Percentiles rank a stretch among this genome's conserved stretches.
Evolutionary conservation across 73 alveolate species (phyloP).

Genomic region (Symbiodinium pilosum): DNA sequence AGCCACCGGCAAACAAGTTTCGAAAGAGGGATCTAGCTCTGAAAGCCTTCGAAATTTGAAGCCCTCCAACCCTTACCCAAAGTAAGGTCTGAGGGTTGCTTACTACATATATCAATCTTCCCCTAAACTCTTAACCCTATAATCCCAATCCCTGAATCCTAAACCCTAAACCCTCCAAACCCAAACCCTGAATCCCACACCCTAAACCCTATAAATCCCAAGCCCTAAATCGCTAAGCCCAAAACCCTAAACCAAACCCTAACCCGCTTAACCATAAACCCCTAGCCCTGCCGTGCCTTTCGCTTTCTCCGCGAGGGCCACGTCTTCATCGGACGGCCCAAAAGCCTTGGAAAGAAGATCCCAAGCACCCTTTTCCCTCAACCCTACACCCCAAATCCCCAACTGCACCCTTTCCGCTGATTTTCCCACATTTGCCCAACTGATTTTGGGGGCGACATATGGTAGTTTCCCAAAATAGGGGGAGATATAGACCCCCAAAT

Average conservation of each 20-base stretch:
- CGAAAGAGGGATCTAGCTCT: too few species aligned
- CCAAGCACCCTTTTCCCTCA: not conserved
- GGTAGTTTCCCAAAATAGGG: too few species aligned
- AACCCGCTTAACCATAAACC: not conserved
- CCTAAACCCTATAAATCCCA: not conserved
- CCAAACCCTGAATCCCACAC: not conserved
- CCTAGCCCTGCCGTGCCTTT: not conserved
- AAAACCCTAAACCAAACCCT: not conserved
- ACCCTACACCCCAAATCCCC: not conserved
- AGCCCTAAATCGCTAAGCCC: not conserved
- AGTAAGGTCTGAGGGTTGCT: too few species aligned
- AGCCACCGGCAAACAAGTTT: too few species aligned
- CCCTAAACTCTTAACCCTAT: not conserved
- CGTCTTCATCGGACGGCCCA: not conserved
- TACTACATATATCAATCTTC: too few species aligned
- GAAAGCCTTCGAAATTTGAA: too few species aligned
- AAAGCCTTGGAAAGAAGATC: not conserved
- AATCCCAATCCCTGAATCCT: not conserved
- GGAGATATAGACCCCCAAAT: too few species aligned
- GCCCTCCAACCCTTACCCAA: too few species aligned
- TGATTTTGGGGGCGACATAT: too few species aligned
- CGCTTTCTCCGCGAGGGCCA: conserved; percentile 19
- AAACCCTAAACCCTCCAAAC: not conserved
- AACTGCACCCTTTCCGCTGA: not conserved
- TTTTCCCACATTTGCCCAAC: not conserved